Evolutionary conservation across 257 asterid species (phyloP), one percentile per base, ranked within the genome.

Genomic region (Forsythia suspensa): DNA sequence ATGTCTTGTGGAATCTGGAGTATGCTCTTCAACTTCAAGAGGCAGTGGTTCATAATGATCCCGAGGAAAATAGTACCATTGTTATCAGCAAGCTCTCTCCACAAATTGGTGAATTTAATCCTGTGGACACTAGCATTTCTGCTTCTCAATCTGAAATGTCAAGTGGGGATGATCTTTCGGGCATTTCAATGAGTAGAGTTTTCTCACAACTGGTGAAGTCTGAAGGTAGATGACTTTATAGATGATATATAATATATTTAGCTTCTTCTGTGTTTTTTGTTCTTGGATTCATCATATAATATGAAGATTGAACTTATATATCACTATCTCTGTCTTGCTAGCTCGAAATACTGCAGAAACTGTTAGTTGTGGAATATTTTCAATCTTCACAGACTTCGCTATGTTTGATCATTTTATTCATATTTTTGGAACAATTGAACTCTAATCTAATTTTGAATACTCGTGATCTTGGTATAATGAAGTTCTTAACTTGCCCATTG

Each of bases 121-220:
- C 74, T 1, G 69, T 29, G 0, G 81, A 84, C 52, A 61, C 78
- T 4, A 72, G 79, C 36, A 39, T 78, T 65, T 84, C 91, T 1
- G 81, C 76, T 18, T 79, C 80, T 6, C 88, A 76, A 9, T 86
- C 84, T 20, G 91, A 84, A 21, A 77, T 78, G 2, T 80, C 90
- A 4, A 87, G 82, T 44, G 88, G 82, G 15, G 94, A 87, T 73
- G 96, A 88, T 77, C 78, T 87, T 5, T 88, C 92, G 6, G 92
- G 90, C 20, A 90, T 89, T 48, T 88, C 94, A 5, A 91, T 90
- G 94, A 89, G 94, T 71, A 51, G 84, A 37, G 94, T 91, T 24
- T 91, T 91, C 83, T 91, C 94, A 4, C 94, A 91, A 78, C 87
- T 91, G 82, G 90, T 89, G 2, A 91, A 91, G 77, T 89, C 96